phyloP scores from a whole-genome alignment of 2,329 filamentous ascomycete genomes.

The Coniochaeta hoffmannii region DNA sequence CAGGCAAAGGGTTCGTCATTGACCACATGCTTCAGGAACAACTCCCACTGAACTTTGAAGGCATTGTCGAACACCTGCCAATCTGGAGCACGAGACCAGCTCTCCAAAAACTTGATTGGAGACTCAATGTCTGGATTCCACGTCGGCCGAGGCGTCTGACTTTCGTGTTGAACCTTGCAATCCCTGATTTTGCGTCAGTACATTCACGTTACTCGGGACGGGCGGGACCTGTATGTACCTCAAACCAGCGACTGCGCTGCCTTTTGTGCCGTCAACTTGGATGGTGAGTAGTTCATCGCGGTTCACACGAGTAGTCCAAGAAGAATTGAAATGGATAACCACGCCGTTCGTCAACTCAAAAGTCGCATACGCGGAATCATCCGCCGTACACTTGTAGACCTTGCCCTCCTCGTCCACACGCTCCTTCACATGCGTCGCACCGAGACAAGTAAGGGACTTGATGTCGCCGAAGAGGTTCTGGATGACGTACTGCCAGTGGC shows the following conservation, averaged over 20 bases:
- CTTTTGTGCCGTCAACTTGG: conserved; percentile 4
- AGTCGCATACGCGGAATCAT: conserved; percentile 4
- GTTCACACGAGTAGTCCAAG: conserved; percentile 1
- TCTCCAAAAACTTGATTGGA: conserved; percentile 3
- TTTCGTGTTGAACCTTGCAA: conserved; percentile 2
- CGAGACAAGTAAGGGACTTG: conserved; percentile 2
- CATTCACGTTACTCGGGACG: not conserved
- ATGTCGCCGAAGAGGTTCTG: conserved; percentile 5
- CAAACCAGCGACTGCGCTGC: conserved; percentile 4
- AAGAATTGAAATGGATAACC: conserved; percentile 5
- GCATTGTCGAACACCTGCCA: conserved; percentile 5
- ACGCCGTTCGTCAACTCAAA: conserved; percentile 6
- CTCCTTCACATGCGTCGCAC: conserved; percentile 5
- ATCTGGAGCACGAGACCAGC: conserved; percentile 3
- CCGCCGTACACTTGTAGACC: conserved; percentile 4
- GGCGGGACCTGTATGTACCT: not conserved
- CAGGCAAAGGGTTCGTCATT: conserved; percentile 1
- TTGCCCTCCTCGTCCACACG: conserved; percentile 4
- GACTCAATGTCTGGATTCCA: conserved; percentile 5
- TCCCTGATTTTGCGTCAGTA: not conserved
- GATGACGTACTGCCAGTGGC: conserved; percentile 7
- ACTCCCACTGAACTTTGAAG: conserved; percentile 5
- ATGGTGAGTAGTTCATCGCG: conserved; percentile 5
- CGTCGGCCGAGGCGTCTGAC: conserved; percentile 4
- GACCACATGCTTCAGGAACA: conserved; percentile 5